Percentiles rank a stretch among this genome's conserved stretches.
Evolutionary conservation across 345 rosid genomes (phyloP).

Genomic region (Sisymbrium altissimum): DNA sequence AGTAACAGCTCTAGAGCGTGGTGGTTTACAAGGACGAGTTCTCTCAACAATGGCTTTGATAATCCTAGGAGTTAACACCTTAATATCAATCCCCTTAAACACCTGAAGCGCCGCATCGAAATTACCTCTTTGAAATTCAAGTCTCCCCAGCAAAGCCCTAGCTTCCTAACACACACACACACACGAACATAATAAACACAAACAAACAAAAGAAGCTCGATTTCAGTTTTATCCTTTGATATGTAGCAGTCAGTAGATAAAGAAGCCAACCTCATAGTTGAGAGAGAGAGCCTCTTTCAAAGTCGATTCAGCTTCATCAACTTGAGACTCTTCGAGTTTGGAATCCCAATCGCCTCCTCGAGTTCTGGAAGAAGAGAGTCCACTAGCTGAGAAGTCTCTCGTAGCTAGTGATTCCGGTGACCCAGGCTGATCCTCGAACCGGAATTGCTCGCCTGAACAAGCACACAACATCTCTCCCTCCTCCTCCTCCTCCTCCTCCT

Average conservation of each 20-base stretch:
- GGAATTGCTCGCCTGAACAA: constrained; percentile 95
- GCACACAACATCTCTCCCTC: constrained; percentile 79
- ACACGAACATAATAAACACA: too few relatives aligned
- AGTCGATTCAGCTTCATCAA: constrained; percentile 94
- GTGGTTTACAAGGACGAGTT: constrained; percentile 51
- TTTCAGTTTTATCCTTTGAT: too few relatives aligned
- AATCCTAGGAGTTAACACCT: constrained; percentile 64
- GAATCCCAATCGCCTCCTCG: constrained; percentile 71
- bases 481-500: neutral
- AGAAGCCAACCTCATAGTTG: constrained; percentile 75
- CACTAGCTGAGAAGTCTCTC: constrained; percentile 87
- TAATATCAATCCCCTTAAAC: constrained; percentile 81
- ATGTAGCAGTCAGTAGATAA: neutral
- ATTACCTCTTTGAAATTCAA: constrained; percentile 88
- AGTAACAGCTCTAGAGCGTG: constrained; percentile 47
- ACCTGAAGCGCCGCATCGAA: constrained; percentile 96
- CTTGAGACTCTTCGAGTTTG: constrained; percentile 69
- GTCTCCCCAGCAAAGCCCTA: constrained; percentile 91
- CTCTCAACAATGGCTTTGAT: constrained; percentile 59
- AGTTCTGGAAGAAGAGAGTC: constrained; percentile 72
- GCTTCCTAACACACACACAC: constrained; percentile 64
- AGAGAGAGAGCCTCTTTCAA: constrained; percentile 94
- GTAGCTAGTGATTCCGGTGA: constrained; percentile 95
- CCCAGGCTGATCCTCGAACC: constrained; percentile 77
- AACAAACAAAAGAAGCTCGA: too few relatives aligned